A percentile compares a stretch with the other conserved stretches of the same genome.
Conservation (phyloP, 805 yeast species). For the Lachancea mirantina region DNA sequence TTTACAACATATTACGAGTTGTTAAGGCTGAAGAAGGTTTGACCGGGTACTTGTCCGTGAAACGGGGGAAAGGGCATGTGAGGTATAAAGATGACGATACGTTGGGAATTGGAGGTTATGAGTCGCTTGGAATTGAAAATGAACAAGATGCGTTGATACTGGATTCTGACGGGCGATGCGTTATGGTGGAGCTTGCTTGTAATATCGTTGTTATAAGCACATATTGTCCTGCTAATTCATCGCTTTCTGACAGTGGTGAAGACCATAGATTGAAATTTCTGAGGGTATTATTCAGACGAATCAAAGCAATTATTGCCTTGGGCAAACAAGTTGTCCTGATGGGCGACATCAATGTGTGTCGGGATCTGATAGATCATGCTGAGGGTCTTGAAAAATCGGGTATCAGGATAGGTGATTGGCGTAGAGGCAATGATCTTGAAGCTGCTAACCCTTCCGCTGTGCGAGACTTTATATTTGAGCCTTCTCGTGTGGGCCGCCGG, state of each 20-base stretch:
- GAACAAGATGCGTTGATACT: conserved; percentile 37
- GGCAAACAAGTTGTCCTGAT: conserved; percentile 70
- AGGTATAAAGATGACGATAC: conserved; percentile 18
- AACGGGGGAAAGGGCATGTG: conserved; percentile 15
- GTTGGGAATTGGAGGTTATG: conserved; percentile 67
- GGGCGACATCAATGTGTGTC: conserved; percentile 84
- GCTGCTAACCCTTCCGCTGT: conserved; percentile 25
- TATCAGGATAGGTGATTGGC: conserved; percentile 31
- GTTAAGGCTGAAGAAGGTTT: conserved; percentile 84
- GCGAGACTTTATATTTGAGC: conserved; percentile 31
- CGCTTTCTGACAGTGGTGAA: conserved; percentile 60
- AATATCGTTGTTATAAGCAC: conserved; percentile 55
- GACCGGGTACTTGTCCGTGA: conserved; percentile 49
- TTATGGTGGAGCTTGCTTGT: conserved; percentile 63
- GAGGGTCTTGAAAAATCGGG: conserved; percentile 39
- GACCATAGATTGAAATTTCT: conserved; percentile 51
- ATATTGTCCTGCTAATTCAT: conserved; percentile 91
- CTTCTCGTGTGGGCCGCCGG: conserved; percentile 35
- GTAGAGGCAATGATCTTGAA: conserved; percentile 33
- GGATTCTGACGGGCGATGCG: conserved; percentile 81
- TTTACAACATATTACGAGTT: conserved; percentile 41
- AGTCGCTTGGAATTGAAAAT: conserved; percentile 27
- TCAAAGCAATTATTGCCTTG: conserved; percentile 42
- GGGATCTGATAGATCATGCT: conserved; percentile 79
- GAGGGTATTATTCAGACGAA: conserved; percentile 51